Base-by-base conservation (phyloP, 345 rosid species). In the Cardamine resedifolia region DNA sequence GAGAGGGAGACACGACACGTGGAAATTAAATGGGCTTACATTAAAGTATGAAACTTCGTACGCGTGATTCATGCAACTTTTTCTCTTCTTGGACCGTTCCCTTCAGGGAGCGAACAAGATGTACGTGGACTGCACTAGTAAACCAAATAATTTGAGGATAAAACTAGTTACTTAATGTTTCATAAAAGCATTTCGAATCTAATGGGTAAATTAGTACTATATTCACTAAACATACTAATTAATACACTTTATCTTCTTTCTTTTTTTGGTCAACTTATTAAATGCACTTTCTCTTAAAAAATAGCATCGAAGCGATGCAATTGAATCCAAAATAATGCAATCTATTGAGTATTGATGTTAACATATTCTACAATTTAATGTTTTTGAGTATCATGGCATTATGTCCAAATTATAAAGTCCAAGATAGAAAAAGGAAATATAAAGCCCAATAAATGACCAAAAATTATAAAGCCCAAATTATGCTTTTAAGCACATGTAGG, bases 41-140 rank as follows among this genome's bases (percentile, higher is more conserved):
- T 63, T 45, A 28, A 19, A 53, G 18, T n/a, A 41, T 11, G 34
- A 44, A 72, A 47, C 45, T 72, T 62, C 62, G 7, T 62, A 20
- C 10, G 20, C 69, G 76, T 72, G 70, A 72, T 30, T 41, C 64
- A 43, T 63, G 70, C 57, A 20, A 28, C 20, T 9, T 30, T n/a
- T 10, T 36, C 33, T 34, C 10, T 16, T 15, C 10, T 50, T 61
- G 61, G 68, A 63, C 45, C 18, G 45, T 71, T 71, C 23, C 36
- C 36, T 61, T 50, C 44, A 43, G 19, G 10, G 31, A 41, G 20
- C 39, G 18, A 53, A 20, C 56, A 30, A 68, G 53, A 69, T 9
- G 2, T 43, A 68, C 23, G 55, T 56, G 73, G 66, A 45, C 26
- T 58, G 38, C 64, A 72, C 48, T 53, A 19, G 31, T 3, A 14